Evolutionary conservation across 768 basidiomycete genomes (phyloP).

Genomic region (Boletales sp.): DNA sequence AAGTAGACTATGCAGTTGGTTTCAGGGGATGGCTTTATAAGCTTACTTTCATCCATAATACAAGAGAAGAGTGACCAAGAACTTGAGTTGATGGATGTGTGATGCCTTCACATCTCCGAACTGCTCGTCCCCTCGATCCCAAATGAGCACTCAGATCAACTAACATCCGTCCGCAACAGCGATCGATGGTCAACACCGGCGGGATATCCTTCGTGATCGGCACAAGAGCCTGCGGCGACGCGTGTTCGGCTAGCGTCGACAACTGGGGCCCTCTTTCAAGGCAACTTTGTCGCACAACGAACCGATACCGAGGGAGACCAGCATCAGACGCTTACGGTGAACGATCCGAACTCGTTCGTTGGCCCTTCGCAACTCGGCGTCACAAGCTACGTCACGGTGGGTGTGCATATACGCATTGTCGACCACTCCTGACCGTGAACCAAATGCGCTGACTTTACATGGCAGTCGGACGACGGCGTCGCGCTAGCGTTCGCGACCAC

Average conservation of each 20-base stretch:
- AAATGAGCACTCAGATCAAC: neutral
- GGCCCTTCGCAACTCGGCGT: neutral
- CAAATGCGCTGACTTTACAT: too few species aligned
- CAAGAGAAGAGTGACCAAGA: too few species aligned
- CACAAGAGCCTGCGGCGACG: rapidly evolving
- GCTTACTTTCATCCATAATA: too few species aligned
- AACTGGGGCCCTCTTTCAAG: neutral
- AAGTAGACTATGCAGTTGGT: neutral
- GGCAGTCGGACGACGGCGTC: too few species aligned
- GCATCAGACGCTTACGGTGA: constrained; percentile 1
- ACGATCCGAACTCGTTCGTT: neutral
- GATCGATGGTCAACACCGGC: neutral
- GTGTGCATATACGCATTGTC: constrained; percentile 6
- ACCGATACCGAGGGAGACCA: neutral
- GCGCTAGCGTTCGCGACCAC: too few species aligned
- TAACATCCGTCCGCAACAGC: neutral
- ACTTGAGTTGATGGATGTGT: too few species aligned
- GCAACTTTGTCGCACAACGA: neutral
- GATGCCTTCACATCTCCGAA: neutral
- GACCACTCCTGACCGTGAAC: too few species aligned
- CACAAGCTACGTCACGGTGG: neutral
- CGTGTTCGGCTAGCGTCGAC: neutral
- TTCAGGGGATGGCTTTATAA: too few species aligned
- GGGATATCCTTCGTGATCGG: constrained; percentile 12
- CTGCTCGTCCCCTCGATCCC: too few species aligned